Percentiles rank a stretch among this genome's conserved stretches.
These are phyloP conservation scores for Xylaria telfairii DNA, from an alignment of 495 filamentous ascomycete species.

Conservation along the genomic window DNA sequence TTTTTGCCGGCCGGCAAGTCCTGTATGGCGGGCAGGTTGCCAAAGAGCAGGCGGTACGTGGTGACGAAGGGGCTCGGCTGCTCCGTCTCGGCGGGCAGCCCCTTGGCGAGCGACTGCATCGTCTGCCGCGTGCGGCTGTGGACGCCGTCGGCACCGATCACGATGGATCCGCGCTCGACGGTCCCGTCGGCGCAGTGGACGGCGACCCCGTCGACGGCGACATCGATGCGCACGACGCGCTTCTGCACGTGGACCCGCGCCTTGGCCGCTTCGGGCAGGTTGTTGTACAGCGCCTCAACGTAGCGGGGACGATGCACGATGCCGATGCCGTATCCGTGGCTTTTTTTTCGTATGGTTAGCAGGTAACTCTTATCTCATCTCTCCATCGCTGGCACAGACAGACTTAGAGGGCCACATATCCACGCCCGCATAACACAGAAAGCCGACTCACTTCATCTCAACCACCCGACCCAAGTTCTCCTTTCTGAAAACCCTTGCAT, in stretches of 20 bases:
- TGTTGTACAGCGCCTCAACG: conserved; percentile 44
- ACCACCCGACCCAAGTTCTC: conserved; percentile 13
- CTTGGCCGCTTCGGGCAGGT: conserved; percentile 42
- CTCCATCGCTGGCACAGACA: not conserved
- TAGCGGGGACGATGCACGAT: conserved; percentile 44
- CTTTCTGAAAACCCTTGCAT: conserved; percentile 9
- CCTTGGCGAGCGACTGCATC: conserved; percentile 45
- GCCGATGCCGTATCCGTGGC: conserved; percentile 44
- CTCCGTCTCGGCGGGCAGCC: conserved; percentile 29
- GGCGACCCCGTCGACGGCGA: conserved; percentile 34
- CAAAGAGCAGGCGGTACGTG: conserved; percentile 39
- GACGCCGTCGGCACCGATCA: conserved; percentile 61
- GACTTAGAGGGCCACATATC: not conserved
- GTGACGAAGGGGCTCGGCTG: conserved; percentile 35
- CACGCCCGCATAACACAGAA: not conserved
- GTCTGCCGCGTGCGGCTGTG: conserved; percentile 52
- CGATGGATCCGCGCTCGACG: conserved; percentile 49
- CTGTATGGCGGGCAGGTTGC: conserved; percentile 36
- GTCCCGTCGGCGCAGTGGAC: conserved; percentile 51
- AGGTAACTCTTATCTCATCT: not conserved
- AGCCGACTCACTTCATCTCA: not conserved
- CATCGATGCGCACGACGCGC: conserved; percentile 37
- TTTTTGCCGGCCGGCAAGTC: conserved; percentile 24
- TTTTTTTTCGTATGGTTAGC: conserved; percentile 15
- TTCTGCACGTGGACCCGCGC: conserved; percentile 40